These are phyloP conservation scores for Peltaster fructicola DNA, from an alignment of 2,329 filamentous ascomycete genomes.

Conservation along the genomic window DNA sequence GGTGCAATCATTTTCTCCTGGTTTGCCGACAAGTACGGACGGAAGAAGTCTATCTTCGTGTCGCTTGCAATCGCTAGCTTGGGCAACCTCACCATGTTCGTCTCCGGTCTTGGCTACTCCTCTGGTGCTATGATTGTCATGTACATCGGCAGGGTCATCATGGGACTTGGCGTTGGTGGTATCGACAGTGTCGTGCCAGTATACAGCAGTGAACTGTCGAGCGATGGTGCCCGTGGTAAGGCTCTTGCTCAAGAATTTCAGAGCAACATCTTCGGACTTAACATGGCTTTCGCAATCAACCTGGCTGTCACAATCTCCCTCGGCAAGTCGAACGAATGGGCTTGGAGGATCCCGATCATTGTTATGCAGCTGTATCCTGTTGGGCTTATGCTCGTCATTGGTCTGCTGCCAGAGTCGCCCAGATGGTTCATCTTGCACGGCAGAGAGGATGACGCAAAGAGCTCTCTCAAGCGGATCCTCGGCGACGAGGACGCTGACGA, in stretches of 20 bases:
- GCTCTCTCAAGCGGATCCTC: constrained; percentile 31
- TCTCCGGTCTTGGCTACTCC: constrained; percentile 32
- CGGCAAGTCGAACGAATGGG: constrained; percentile 41
- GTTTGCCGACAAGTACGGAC: constrained; percentile 35
- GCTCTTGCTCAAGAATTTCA: constrained; percentile 47
- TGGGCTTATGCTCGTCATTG: constrained; percentile 34
- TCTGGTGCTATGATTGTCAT: constrained; percentile 29
- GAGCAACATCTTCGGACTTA: constrained; percentile 44
- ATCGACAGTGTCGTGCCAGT: constrained; percentile 44
- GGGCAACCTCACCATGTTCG: constrained; percentile 44
- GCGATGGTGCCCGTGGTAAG: constrained; percentile 39
- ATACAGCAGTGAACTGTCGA: constrained; percentile 39
- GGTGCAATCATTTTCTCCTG: constrained; percentile 40
- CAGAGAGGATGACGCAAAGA: constrained; percentile 32
- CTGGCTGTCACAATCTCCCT: constrained; percentile 34
- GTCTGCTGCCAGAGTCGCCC: constrained; percentile 38
- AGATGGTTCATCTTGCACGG: constrained; percentile 39
- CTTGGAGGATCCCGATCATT: constrained; percentile 43
- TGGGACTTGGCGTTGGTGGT: constrained; percentile 41
- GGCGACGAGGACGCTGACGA: constrained; percentile 32
- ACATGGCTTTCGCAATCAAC: constrained; percentile 44
- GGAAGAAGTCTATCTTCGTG: constrained; percentile 37
- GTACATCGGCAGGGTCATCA: constrained; percentile 33
- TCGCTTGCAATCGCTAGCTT: constrained; percentile 36
- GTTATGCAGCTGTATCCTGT: constrained; percentile 43